Conservation (phyloP, 495 filamentous ascomycete genomes). For the Amniculicola lignicola region DNA sequence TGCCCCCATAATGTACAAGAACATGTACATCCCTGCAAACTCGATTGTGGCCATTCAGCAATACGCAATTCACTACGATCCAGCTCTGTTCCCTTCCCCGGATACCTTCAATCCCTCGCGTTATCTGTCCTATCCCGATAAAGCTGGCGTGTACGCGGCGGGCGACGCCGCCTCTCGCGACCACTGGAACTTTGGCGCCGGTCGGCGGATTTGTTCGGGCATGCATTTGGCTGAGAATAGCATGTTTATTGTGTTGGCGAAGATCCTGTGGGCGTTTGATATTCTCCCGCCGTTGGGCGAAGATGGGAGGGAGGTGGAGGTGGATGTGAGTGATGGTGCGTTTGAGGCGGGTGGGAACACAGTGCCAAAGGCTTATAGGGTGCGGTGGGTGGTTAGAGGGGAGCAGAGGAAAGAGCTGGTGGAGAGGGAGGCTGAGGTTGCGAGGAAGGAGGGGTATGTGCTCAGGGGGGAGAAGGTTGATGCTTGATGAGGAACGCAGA, state of each 20-base stretch:
- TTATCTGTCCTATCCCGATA: conserved; percentile 20
- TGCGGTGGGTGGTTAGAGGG: conserved; percentile 16
- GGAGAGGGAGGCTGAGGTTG: conserved; percentile 20
- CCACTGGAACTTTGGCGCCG: conserved; percentile 36
- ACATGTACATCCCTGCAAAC: conserved; percentile 27
- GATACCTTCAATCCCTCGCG: conserved; percentile 17
- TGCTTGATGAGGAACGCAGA: too few relatives aligned
- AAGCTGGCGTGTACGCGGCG: conserved; percentile 27
- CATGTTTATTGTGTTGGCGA: conserved; percentile 32
- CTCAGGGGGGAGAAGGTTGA: conserved; percentile 21
- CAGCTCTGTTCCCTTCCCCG: conserved; percentile 20
- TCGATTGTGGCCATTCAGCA: conserved; percentile 24
- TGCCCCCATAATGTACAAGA: conserved; percentile 28
- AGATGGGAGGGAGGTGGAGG: conserved; percentile 19
- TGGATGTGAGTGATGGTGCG: conserved; percentile 31
- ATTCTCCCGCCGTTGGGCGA: conserved; percentile 19
- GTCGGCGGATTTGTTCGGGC: conserved; percentile 30
- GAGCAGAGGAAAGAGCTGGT: conserved; percentile 13
- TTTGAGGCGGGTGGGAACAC: conserved; percentile 26
- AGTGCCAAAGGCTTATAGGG: conserved; percentile 28
- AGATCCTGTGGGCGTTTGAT: conserved; percentile 35
- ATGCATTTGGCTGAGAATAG: conserved; percentile 35
- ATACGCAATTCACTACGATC: conserved; percentile 28
- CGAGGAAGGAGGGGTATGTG: conserved; percentile 27
- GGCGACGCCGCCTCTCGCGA: conserved; percentile 25